Evolutionary conservation across 1,284 basidiomycete genomes (phyloP), one percentile per base, ranked within the genome.

Genomic region (Bjerkandera adusta): DNA sequence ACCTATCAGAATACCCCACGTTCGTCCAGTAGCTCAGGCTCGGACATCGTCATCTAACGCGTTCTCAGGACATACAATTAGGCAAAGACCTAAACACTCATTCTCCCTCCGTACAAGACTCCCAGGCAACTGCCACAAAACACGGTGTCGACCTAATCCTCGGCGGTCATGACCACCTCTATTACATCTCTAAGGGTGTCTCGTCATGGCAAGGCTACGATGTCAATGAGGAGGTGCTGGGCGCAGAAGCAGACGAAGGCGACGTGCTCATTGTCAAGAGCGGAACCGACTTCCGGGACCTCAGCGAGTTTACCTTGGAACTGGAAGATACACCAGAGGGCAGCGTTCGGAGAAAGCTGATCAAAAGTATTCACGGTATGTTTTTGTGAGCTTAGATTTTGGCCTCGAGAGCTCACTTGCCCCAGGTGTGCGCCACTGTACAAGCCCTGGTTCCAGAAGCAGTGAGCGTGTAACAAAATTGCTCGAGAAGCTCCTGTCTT

Each of bases 151-250:
- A 97, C 60, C 67, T 96, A 15, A 67, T 97, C 36, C 76, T 96
- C 5, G 93, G 93, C 3, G 93, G 93, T 0, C 93, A 97, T 56
- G 93, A 97, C 59, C 93, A 97, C 56, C 70, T 89, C 4, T 93
- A 92, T 69, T 90, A 86, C 66, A 80, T 88, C 38, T 85, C 89
- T 10, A 84, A 78, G 57, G 93, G 92, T 3, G 79, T 85, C 1
- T 73, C 72, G 15, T 62, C 68, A 3, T 96, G 89, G 89, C 77
- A 90, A 22, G 80, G 79, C 32, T 87, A 83, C 50, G 77, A 89
- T 49, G 66, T 77, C 15, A 68, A 69, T 0, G 63, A 75, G 33
- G 65, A 71, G 4, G 75, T 78, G 11, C 75, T 89, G 2, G 92
- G 92, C 10, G 81, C 84, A 1, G 85, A 90, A 59, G 73, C 72